Evolutionary conservation across 1,139 yeast species (phyloP), one percentile per base, ranked within the genome.

Genomic region (Pichia terricola): DNA sequence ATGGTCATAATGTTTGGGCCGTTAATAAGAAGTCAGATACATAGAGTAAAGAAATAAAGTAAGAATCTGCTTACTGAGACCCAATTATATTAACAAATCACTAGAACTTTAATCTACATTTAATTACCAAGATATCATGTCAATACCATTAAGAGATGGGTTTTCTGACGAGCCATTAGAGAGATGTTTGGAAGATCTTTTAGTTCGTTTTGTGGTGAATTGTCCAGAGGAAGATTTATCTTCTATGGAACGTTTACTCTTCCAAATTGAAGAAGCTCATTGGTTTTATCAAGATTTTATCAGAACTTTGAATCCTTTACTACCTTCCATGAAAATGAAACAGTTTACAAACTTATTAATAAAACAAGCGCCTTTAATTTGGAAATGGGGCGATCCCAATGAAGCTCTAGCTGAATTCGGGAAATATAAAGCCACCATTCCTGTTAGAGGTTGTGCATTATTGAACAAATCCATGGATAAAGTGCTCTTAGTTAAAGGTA

Each of bases 201-300:
- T 88, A 36, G 97, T 87, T 41, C 71, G 98, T 50, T 94, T 94
- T 59, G 80, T 94, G 44, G 77, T 89, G 49, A 94, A 91, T 67
- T 84, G 91, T 43, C 97, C 98, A 5, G 78, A 78, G 11, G 97
- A 89, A 59, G 98, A 91, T 62, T 67, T 89, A 44, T 79, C 91
- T 32, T 76, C 91, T 26, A 78, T 85, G 40, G 96, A 88, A 55
- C 72, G 98, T 58, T 83, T 89, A 34, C 77, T 88, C 58, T 94
- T 94, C 67, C 96, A 89, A 60, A 81, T 94, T 37, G 99, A 94
- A 69, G 98, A 94, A 63, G 98, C 98, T 2, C 96, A 88, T 58
- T 94, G 98, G 98, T 94, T 85, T 61, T 94, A 89, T 62, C 77
- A 86, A 40, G 99, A 94, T 64, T 89, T 83, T 58, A 72, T 83